Evolutionary conservation across 768 basidiomycete species (phyloP).

Genomic region (Tulasnella calospora): DNA sequence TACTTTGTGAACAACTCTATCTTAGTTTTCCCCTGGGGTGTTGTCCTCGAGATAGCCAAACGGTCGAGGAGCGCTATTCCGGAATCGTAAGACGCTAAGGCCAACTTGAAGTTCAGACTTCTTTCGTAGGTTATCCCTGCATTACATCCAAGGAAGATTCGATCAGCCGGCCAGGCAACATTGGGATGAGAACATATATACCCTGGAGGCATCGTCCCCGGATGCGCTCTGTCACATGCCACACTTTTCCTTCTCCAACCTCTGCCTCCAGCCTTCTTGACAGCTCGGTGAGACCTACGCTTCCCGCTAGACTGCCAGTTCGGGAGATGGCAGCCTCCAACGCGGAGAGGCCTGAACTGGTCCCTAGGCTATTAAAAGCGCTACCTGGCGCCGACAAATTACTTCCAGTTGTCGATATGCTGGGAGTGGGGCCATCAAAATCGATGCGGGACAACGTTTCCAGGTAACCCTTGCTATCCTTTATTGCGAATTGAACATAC

Average conservation of each 20-base stretch:
- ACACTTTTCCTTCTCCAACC: conserved; percentile 63
- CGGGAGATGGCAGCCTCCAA: conserved; percentile 28
- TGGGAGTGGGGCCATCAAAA: conserved; percentile 39
- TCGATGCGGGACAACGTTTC: conserved; percentile 52
- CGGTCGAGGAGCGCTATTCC: conserved; percentile 54
- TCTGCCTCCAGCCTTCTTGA: conserved; percentile 37
- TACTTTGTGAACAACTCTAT: conserved; percentile 58
- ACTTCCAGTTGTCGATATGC: background rate
- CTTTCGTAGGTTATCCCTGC: conserved; percentile 74
- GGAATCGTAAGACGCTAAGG: conserved; percentile 54
- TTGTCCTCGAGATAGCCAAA: conserved; percentile 32
- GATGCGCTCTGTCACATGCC: conserved; percentile 67
- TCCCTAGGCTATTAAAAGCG: conserved; percentile 17
- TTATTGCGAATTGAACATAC: conserved; percentile 75
- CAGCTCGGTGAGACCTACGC: conserved; percentile 27
- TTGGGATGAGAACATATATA: conserved; percentile 20
- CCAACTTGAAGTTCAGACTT: conserved; percentile 34
- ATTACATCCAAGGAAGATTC: background rate
- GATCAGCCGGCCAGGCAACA: conserved; percentile 7
- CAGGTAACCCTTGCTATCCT: conserved; percentile 60
- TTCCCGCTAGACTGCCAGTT: conserved; percentile 28
- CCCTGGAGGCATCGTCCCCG: conserved; percentile 77
- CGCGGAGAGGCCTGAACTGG: conserved; percentile 22
- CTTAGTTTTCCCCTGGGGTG: conserved; percentile 35
- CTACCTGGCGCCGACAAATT: conserved; percentile 10